These are phyloP conservation scores for Cornus controversa DNA, from an alignment of 148 eudicot genomes.

Conservation along the genomic window DNA sequence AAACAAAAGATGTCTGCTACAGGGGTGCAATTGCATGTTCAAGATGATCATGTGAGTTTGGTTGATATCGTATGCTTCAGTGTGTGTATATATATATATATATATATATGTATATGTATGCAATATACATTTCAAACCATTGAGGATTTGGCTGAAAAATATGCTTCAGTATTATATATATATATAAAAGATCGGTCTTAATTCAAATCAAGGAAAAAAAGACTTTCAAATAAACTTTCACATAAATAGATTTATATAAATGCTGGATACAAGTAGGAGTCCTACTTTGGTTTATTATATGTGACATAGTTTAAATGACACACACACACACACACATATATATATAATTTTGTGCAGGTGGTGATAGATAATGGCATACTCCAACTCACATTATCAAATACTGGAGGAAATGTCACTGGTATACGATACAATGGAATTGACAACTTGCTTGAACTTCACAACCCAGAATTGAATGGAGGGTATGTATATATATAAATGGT, in stretches of 20 bases:
- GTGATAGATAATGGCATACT: slow-evolving; percentile 76
- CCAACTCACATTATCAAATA: slow-evolving; percentile 70
- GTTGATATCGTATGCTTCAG: no score
- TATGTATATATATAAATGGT: slow-evolving; percentile 17
- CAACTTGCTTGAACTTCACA: slow-evolving; percentile 71
- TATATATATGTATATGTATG: neutral
- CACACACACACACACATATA: no score
- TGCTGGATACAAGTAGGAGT: no score
- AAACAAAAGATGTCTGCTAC: neutral
- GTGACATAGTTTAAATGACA: no score
- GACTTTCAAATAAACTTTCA: no score
- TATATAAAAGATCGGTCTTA: no score
- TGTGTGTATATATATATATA: neutral
- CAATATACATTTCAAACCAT: no score
- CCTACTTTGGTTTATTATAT: no score
- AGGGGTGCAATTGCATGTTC: slow-evolving; percentile 17
- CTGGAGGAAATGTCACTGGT: slow-evolving; percentile 76
- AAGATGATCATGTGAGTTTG: slow-evolving; percentile 21
- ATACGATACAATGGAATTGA: slow-evolving; percentile 69
- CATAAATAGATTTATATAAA: no score
- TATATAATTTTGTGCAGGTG: slow-evolving; percentile 43
- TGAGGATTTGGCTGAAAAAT: no score
- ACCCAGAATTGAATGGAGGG: slow-evolving; percentile 76
- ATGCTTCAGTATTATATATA: no score
- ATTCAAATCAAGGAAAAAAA: no score